Conservation (phyloP, 768 basidiomycete species). For the Pisolithus albus region DNA sequence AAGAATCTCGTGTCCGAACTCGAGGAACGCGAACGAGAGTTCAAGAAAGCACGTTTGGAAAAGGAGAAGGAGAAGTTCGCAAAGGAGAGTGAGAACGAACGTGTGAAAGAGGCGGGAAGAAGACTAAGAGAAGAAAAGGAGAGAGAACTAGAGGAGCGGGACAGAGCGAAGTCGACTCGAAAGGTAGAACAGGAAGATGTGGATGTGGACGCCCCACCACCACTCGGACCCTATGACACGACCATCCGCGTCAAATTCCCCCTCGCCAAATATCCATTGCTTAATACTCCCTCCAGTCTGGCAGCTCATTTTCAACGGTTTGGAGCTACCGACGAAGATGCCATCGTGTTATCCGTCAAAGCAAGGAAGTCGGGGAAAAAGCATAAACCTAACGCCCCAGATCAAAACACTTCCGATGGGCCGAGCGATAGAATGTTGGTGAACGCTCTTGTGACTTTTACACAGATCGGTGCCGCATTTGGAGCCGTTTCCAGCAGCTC, state of each 20-base stretch:
- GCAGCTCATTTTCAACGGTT: conserved; percentile 47
- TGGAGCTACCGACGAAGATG: conserved; percentile 54
- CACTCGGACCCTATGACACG: conserved; percentile 63
- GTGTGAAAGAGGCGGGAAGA: conserved; percentile 69
- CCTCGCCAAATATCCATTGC: conserved; percentile 42
- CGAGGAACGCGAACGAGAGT: conserved; percentile 68
- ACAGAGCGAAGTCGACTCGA: conserved; percentile 28
- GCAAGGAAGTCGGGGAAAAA: conserved; percentile 37
- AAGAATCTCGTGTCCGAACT: conserved; percentile 71
- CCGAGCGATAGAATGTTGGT: conserved; percentile 44
- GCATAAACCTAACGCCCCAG: conserved; percentile 29
- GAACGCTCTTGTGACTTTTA: conserved; percentile 70
- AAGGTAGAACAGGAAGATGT: conserved; percentile 26
- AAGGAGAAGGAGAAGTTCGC: conserved; percentile 51
- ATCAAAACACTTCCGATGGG: conserved; percentile 28
- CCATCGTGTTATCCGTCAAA: conserved; percentile 64
- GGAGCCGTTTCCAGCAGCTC: conserved; percentile 62
- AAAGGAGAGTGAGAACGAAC: conserved; percentile 56
- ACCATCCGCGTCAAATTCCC: conserved; percentile 69
- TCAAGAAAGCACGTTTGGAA: conserved; percentile 66
- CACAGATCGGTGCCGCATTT: conserved; percentile 70
- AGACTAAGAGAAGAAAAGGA: conserved; percentile 61
- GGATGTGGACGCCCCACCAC: conserved; percentile 48
- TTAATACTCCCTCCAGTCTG: conserved; percentile 15
- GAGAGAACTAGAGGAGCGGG: conserved; percentile 40